Percentiles rank a stretch among this genome's conserved stretches.
phyloP scores from a whole-genome alignment of 164 flowering plant genomes.

The Aristolochia contorta region DNA sequence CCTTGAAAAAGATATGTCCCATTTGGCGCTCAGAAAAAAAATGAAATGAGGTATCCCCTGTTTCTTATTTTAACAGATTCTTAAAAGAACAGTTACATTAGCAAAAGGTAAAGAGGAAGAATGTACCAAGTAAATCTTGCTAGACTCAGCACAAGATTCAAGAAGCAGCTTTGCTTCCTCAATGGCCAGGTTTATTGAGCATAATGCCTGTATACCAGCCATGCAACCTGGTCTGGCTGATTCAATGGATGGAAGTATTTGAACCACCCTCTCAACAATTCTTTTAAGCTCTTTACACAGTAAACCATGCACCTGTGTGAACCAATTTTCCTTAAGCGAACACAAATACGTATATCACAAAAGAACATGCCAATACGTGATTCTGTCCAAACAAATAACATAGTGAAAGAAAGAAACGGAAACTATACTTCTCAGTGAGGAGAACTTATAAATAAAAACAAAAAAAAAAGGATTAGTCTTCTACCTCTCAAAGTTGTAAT shows the following conservation, averaged over 20 bases:
- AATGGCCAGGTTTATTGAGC: constrained; percentile 30
- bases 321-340: constrained; percentile 6
- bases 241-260: constrained; percentile 34
- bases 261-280: constrained; percentile 24
- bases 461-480: too few species aligned
- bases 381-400: too few species aligned
- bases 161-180: constrained; percentile 45
- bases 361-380: too few species aligned
- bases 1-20: background rate
- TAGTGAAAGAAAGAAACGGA: too few species aligned
- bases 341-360: too few species aligned
- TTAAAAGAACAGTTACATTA: background rate
- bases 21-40: background rate
- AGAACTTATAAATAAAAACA: too few species aligned
- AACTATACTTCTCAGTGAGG: too few species aligned
- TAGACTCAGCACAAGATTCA: constrained; percentile 46
- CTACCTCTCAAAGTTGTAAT: too few species aligned
- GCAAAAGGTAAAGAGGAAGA: background rate
- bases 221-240: constrained; percentile 43
- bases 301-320: constrained; percentile 33
- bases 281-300: constrained; percentile 33
- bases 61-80: background rate
- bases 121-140: constrained; percentile 61
- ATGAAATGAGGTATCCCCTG: background rate
- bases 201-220: constrained; percentile 39